Evolutionary conservation across 345 rosid genomes (phyloP).

Genomic region (Bruguiera parviflora): DNA sequence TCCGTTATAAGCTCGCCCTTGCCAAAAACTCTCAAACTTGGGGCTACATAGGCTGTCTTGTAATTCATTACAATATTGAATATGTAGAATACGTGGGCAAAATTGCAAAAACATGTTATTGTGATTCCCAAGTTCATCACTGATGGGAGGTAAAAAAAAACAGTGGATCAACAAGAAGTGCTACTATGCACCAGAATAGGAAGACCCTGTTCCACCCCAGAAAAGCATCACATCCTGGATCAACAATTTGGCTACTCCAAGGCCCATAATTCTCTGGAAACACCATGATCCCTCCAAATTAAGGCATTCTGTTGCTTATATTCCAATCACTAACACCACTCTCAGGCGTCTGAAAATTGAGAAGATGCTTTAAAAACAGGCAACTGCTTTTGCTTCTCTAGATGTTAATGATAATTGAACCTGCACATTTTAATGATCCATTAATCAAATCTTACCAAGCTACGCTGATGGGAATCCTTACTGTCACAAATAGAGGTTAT

Average conservation of each 20-base stretch:
- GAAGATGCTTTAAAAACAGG: conserved; percentile 45
- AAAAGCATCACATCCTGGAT: conserved; percentile 63
- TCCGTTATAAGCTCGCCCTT: conserved; percentile 82
- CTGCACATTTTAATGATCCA: conserved; percentile 25
- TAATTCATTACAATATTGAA: conserved; percentile 63
- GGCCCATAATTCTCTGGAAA: conserved; percentile 52
- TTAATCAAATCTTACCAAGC: conserved; percentile 4
- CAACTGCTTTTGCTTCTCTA: conserved; percentile 45
- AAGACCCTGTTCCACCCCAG: conserved; percentile 67
- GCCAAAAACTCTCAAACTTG: conserved; percentile 70
- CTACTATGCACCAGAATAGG: conserved; percentile 67
- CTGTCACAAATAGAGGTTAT: no score
- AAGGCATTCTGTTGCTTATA: conserved; percentile 25
- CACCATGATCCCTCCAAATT: conserved; percentile 49
- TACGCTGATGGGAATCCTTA: neutral
- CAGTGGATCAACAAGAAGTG: conserved; percentile 83
- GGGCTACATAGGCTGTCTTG: conserved; percentile 76
- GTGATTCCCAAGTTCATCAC: conserved; percentile 58
- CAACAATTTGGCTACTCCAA: conserved; percentile 46
- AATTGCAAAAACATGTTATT: conserved; percentile 59
- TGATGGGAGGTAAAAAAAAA: conserved; percentile 72
- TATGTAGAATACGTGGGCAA: conserved; percentile 65
- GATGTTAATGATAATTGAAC: conserved; percentile 25
- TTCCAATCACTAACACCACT: conserved; percentile 20
- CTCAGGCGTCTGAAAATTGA: conserved; percentile 36